Evolutionary conservation across 768 basidiomycete genomes (phyloP), one percentile per base, ranked within the genome.

Genomic region (Tricholoma sp.): DNA sequence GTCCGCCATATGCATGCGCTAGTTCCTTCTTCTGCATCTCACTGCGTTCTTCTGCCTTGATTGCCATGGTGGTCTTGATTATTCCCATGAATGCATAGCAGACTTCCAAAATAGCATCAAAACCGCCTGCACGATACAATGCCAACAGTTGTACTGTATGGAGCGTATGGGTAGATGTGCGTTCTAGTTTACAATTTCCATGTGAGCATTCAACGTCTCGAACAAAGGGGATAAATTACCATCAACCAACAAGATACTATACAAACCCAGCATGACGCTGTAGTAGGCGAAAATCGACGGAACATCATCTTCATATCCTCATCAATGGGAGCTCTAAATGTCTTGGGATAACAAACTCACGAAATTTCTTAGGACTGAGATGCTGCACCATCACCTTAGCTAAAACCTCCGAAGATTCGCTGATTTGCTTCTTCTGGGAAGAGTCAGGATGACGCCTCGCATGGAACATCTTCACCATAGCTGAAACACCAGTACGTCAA

Each of bases 401-500:
- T 29, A 99, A 70, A 16, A 83, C 72, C 50, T 78, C 73, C 0
- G 92, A 87, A 2, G 91, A 83, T 19, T 83, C 81, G 16, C 76
- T 66, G 12, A 94, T 89, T 64, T 91, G 89, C 66, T 88, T 86
- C 70, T 83, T 88, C 67, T 95, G 93, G 14, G 77, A 64, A 3
- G 79, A 59, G 64, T 96, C 94, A 9, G 84, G 81, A 65, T 84
- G 91, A 18, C 93, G 83, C 58, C 91, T 79, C 11, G 84, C 84
- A 66, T 91, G 85, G 71, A 95, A 89, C 70, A 95, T 79, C 72
- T 94, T 92, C 59, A 92, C 86, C 64, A 92, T 83, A 12, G 93
- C 92, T 94, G 54, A 14, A 53, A 29, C 9, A 32, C 57, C 16
- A 55, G 52, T 34, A 32, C 49, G 18, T 55, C 47, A 51, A 18